Conservation (phyloP, 2,329 filamentous ascomycete species). For the Fusarium humuli region DNA sequence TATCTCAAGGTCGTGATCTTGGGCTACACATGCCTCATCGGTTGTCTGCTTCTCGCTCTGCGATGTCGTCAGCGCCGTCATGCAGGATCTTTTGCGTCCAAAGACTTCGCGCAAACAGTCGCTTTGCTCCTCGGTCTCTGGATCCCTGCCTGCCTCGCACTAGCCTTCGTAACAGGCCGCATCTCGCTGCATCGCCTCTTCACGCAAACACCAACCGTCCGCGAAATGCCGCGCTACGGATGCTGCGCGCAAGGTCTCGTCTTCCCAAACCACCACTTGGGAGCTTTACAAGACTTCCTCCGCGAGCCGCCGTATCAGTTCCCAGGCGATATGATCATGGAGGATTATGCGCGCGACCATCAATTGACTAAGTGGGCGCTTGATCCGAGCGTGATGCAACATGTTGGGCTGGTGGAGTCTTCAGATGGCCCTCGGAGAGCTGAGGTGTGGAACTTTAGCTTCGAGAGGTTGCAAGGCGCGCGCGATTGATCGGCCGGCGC, state of each 20-base stretch:
- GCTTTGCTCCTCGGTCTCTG: conserved; percentile 48
- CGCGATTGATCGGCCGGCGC: background rate
- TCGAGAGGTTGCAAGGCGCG: conserved; percentile 41
- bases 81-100: conserved; percentile 13
- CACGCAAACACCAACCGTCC: conserved; percentile 40
- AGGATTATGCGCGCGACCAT: conserved; percentile 49
- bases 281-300: conserved; percentile 44
- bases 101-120: conserved; percentile 41
- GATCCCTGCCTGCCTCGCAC: conserved; percentile 49
- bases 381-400: conserved; percentile 54
- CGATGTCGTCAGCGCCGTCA: conserved; percentile 25
- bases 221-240: conserved; percentile 54
- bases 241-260: conserved; percentile 55
- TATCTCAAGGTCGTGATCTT: conserved; percentile 47
- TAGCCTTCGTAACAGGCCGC: conserved; percentile 49
- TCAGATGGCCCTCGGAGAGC: conserved; percentile 45
- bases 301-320: conserved; percentile 50
- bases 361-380: conserved; percentile 52
- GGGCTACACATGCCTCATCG: conserved; percentile 43
- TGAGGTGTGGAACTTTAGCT: conserved; percentile 54
- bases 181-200: conserved; percentile 45
- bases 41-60: conserved; percentile 17
- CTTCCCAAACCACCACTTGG: conserved; percentile 50
- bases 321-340: conserved; percentile 52
- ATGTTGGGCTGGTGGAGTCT: conserved; percentile 51